These are phyloP conservation scores for Stylosanthes scabra DNA, from an alignment of 331 rosid genomes.

Conservation along the genomic window DNA sequence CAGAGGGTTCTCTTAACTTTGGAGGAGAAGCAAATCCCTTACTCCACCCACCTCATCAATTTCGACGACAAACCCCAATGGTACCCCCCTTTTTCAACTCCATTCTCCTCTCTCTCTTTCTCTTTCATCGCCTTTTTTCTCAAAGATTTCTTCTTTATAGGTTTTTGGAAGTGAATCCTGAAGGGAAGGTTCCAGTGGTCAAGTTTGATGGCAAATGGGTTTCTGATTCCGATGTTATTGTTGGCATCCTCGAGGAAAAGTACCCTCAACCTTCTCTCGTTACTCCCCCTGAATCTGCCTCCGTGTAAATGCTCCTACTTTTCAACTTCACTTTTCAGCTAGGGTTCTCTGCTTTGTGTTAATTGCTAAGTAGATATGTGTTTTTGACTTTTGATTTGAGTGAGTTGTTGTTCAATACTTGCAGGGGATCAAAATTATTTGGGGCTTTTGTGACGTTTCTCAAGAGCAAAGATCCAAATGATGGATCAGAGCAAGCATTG, in stretches of 20 bases:
- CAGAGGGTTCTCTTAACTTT: constrained; percentile 82
- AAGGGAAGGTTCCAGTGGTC: constrained; percentile 83
- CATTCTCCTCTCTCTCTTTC: background rate
- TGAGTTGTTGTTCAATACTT: constrained; percentile 5
- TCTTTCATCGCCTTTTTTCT: background rate
- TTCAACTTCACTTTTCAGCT: background rate
- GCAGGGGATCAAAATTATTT: constrained; percentile 84
- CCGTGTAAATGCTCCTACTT: constrained; percentile 61
- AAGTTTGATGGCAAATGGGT: constrained; percentile 87
- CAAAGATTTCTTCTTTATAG: constrained; percentile 33
- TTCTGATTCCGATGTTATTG: constrained; percentile 87
- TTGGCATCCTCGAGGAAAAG: constrained; percentile 70
- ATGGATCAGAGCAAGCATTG: constrained; percentile 87
- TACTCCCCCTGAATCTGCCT: constrained; percentile 67
- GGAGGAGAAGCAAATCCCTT: constrained; percentile 82
- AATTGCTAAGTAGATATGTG: background rate
- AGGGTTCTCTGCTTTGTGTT: background rate
- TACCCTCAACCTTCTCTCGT: constrained; percentile 69
- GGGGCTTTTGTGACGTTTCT: constrained; percentile 67
- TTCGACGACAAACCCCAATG: constrained; percentile 75
- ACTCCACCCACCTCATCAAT: constrained; percentile 61
- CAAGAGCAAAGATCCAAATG: constrained; percentile 86
- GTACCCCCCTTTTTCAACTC: constrained; percentile 31
- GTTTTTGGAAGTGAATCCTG: constrained; percentile 78
- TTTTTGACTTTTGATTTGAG: background rate